Evolutionary conservation across 2,329 filamentous ascomycete species (phyloP).

Genomic region (Botryotinia calthae): DNA sequence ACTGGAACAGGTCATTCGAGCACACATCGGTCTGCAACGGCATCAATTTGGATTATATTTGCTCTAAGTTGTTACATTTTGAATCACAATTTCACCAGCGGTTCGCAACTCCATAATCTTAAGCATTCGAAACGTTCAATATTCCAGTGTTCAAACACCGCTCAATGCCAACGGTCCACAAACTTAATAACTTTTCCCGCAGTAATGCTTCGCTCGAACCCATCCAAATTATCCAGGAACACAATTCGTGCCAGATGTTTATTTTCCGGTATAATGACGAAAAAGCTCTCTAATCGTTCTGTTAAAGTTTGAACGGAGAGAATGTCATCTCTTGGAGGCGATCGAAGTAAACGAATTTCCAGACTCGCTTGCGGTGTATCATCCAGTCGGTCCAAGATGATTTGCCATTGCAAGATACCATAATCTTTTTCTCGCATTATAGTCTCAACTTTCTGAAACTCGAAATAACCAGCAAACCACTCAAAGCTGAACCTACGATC

Average conservation of each 20-base stretch:
- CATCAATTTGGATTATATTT: not conserved
- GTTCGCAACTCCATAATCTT: not conserved
- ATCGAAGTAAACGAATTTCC: conserved; percentile 6
- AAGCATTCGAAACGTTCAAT: not conserved
- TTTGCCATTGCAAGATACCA: conserved; percentile 11
- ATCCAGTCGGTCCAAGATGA: not conserved
- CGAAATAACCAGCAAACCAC: conserved; percentile 12
- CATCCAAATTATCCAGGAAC: not conserved
- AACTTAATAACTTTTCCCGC: conserved; percentile 7
- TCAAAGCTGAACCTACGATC: conserved; percentile 4
- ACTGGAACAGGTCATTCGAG: not conserved
- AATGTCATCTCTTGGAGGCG: not conserved
- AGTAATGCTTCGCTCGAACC: not conserved
- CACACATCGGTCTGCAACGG: not conserved
- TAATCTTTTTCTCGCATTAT: not conserved
- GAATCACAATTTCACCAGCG: not conserved
- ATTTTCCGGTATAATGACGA: not conserved
- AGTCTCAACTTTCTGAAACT: not conserved
- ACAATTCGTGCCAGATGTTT: not conserved
- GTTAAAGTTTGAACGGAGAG: not conserved
- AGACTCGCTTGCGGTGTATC: not conserved
- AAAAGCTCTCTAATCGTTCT: not conserved
- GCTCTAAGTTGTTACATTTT: not conserved
- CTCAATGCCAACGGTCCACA: conserved; percentile 3
- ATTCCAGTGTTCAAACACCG: not conserved